Conservation (phyloP, 768 basidiomycete genomes). For the Kwoniella bestiolae region DNA sequence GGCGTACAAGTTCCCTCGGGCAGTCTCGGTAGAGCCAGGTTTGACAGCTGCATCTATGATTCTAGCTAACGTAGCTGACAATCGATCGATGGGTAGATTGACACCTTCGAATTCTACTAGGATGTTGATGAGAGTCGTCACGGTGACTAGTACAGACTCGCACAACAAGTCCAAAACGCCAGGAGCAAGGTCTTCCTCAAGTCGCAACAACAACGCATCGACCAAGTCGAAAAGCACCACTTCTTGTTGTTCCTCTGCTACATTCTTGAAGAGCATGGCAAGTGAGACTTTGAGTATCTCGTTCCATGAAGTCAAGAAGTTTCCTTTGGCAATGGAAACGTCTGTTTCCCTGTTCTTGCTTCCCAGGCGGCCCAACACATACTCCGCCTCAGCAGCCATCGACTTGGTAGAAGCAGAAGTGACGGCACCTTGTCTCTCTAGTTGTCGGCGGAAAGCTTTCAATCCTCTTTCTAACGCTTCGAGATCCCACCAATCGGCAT, state of each 20-base stretch:
- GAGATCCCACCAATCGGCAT: constrained; percentile 56
- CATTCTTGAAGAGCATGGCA: constrained; percentile 79
- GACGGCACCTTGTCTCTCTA: constrained; percentile 70
- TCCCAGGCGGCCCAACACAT: constrained; percentile 80
- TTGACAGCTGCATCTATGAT: constrained; percentile 76
- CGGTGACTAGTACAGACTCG: constrained; percentile 76
- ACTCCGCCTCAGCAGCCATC: constrained; percentile 70
- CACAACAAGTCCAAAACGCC: constrained; percentile 80
- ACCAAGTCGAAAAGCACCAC: constrained; percentile 88
- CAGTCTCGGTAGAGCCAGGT: constrained; percentile 77
- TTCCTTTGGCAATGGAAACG: constrained; percentile 70
- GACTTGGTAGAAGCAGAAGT: constrained; percentile 68
- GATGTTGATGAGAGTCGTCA: constrained; percentile 73
- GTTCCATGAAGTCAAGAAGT: constrained; percentile 82
- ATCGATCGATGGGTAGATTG: constrained; percentile 75
- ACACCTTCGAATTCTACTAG: constrained; percentile 49
- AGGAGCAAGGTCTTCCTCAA: constrained; percentile 71
- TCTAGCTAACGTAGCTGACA: constrained; percentile 73
- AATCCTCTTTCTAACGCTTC: constrained; percentile 73
- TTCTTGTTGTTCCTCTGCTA: constrained; percentile 81
- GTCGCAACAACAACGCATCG: constrained; percentile 73
- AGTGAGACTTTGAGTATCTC: constrained; percentile 81
- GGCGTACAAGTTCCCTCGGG: constrained; percentile 94
- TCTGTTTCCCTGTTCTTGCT: constrained; percentile 86
- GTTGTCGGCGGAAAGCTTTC: constrained; percentile 64